A percentile compares a stretch with the other conserved stretches of the same genome.
These are phyloP conservation scores for Flaveria brownii DNA, from an alignment of 129 eudicot genomes.

Conservation along the genomic window DNA sequence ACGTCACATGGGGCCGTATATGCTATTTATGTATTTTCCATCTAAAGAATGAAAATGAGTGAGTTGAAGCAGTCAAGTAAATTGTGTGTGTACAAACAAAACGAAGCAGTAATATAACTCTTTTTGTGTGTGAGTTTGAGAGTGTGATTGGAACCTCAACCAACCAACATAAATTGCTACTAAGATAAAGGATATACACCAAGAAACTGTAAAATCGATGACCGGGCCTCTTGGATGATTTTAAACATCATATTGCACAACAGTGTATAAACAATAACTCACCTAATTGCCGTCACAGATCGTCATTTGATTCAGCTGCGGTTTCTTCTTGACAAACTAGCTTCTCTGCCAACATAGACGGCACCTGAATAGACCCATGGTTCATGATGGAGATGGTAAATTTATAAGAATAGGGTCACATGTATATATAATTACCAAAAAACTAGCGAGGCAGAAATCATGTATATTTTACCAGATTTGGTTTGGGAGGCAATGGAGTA, in stretches of 20 bases:
- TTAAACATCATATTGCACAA: constrained; percentile 35
- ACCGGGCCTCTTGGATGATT: constrained; percentile 13
- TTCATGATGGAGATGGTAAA: constrained; percentile 15
- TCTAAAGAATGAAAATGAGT: no score
- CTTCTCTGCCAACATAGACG: constrained; percentile 39
- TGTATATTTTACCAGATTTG: constrained; percentile 27
- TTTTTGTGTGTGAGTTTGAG: no score
- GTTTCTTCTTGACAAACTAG: constrained; percentile 43
- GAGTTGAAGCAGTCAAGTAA: no score
- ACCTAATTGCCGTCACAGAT: constrained; percentile 34
- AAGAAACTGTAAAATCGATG: constrained; percentile 27
- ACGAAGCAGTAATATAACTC: no score
- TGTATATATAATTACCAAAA: constrained; percentile 1
- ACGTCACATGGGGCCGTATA: no score
- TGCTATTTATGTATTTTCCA: no score
- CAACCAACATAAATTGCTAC: constrained; percentile 14
- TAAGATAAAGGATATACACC: constrained; percentile 28
- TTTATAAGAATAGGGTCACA: not conserved
- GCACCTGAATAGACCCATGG: constrained; percentile 30
- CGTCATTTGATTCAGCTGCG: constrained; percentile 40
- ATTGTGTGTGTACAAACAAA: no score
- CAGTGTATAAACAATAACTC: constrained; percentile 7
- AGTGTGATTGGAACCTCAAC: no score
- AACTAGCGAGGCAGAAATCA: constrained; percentile 1
- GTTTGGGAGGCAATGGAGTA: constrained; percentile 34